These are phyloP conservation scores for Euphorbia celastroides DNA, from an alignment of 441 rosid species.

Conservation along the genomic window DNA sequence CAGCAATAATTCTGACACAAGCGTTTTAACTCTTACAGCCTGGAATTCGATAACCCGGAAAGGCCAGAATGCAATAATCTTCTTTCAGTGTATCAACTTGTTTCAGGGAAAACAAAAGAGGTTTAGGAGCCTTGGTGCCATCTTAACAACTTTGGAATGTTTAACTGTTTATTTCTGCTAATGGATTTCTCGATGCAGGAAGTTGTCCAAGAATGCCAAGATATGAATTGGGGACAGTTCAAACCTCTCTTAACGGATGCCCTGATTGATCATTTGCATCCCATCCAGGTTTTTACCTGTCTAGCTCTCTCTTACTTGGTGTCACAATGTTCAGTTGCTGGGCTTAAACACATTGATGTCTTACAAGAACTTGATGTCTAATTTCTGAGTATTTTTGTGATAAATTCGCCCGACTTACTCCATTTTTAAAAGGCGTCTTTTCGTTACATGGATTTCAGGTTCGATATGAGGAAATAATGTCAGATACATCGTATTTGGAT, in stretches of 20 bases:
- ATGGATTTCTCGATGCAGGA: constrained; percentile 40
- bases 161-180: constrained; percentile 1
- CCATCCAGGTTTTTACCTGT: constrained; percentile 64
- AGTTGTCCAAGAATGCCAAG: constrained; percentile 64
- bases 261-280: constrained; percentile 73
- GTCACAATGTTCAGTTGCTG: not conserved
- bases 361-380: not conserved
- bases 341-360: not conserved
- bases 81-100: constrained; percentile 82
- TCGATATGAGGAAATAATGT: constrained; percentile 54
- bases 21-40: constrained; percentile 33
- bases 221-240: constrained; percentile 81
- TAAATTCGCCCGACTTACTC: not conserved
- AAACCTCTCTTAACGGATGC: constrained; percentile 70
- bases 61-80: constrained; percentile 94
- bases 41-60: constrained; percentile 85
- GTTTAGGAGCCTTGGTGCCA: constrained; percentile 22
- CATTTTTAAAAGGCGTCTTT: not conserved
- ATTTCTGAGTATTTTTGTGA: not conserved
- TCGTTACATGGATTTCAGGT: constrained; percentile 28
- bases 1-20: not conserved
- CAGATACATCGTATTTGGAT: constrained; percentile 60
- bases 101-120: constrained; percentile 86
- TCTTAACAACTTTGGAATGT: constrained; percentile 3
- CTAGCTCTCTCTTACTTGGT: not conserved